These are phyloP conservation scores for Herpetomonas muscarum DNA, from an alignment of 208 protist species.

Conservation along the genomic window DNA sequence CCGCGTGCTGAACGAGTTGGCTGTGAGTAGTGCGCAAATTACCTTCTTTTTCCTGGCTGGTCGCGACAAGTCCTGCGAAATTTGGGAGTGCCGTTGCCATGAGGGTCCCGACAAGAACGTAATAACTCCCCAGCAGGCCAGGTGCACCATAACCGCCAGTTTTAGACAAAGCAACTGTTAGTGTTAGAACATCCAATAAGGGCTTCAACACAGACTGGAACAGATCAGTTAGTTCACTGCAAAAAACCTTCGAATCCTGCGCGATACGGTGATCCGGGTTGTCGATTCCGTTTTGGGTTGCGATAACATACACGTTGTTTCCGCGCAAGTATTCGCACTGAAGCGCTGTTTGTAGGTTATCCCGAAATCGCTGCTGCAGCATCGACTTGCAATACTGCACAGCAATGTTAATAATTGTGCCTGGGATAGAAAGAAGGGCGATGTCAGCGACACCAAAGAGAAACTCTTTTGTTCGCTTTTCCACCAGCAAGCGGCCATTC, in stretches of 20 bases:
- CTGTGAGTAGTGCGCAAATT: slow-evolving; percentile 77
- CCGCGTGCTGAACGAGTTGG: slow-evolving; percentile 78
- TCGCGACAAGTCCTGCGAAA: slow-evolving; percentile 60
- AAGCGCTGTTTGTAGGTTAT: slow-evolving; percentile 55
- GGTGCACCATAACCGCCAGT: slow-evolving; percentile 47
- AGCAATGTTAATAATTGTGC: slow-evolving; percentile 54
- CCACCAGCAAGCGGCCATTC: slow-evolving; percentile 54
- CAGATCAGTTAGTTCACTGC: slow-evolving; percentile 61
- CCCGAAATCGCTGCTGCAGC: slow-evolving; percentile 57
- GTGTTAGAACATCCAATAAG: slow-evolving; percentile 72
- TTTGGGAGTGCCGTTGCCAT: slow-evolving; percentile 60
- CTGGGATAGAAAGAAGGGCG: slow-evolving; percentile 58
- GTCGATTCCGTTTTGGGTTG: slow-evolving; percentile 46
- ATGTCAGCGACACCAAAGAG: slow-evolving; percentile 63
- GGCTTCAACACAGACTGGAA: slow-evolving; percentile 75
- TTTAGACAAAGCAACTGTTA: slow-evolving; percentile 53
- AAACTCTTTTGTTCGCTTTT: slow-evolving; percentile 53
- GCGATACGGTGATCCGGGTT: slow-evolving; percentile 79
- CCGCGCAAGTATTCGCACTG: slow-evolving; percentile 65
- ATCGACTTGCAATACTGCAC: slow-evolving; percentile 66
- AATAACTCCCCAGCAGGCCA: slow-evolving; percentile 69
- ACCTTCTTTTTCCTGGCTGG: slow-evolving; percentile 72
- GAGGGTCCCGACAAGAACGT: slow-evolving; percentile 53
- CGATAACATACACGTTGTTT: slow-evolving; percentile 53
- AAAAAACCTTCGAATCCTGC: slow-evolving; percentile 72